These are phyloP conservation scores for Podospora pseudocomata DNA, from an alignment of 495 filamentous ascomycete genomes.

Conservation along the genomic window DNA sequence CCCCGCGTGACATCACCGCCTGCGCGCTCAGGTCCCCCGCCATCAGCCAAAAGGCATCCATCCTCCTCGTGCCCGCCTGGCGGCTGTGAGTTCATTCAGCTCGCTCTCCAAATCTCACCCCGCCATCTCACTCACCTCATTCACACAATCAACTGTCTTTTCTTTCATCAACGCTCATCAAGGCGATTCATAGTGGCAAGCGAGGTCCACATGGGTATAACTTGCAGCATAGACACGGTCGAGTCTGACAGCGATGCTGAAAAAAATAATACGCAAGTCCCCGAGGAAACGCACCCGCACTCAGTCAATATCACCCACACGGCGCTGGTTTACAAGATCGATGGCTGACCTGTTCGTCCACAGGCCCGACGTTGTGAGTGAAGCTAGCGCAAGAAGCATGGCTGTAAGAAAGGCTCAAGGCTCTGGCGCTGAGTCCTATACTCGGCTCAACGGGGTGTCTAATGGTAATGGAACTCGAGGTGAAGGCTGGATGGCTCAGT, in stretches of 20 bases:
- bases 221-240: conserved; percentile 10
- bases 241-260: conserved; percentile 11
- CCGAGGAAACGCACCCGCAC: conserved; percentile 15
- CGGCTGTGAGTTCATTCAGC: neutral
- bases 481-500: neutral
- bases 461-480: neutral
- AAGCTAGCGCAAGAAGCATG: neutral
- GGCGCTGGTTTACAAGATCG: neutral
- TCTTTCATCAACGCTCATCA: neutral
- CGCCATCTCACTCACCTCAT: neutral
- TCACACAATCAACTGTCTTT: neutral
- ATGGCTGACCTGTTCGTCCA: conserved; percentile 14
- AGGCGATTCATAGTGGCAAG: neutral
- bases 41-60: neutral
- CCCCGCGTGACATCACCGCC: conserved; percentile 6
- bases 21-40: neutral
- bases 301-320: conserved; percentile 14
- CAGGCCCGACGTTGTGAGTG: conserved; percentile 7
- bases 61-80: neutral
- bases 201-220: conserved; percentile 9
- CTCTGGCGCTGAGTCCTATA: neutral
- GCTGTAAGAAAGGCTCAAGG: neutral
- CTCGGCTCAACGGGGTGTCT: neutral
- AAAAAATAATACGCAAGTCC: conserved; percentile 11
- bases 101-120: neutral